Percentiles rank a stretch among this genome's conserved stretches.
These are phyloP conservation scores for Ophiostoma tasmaniense DNA, from an alignment of 2,329 filamentous ascomycete species.

Conservation along the genomic window DNA sequence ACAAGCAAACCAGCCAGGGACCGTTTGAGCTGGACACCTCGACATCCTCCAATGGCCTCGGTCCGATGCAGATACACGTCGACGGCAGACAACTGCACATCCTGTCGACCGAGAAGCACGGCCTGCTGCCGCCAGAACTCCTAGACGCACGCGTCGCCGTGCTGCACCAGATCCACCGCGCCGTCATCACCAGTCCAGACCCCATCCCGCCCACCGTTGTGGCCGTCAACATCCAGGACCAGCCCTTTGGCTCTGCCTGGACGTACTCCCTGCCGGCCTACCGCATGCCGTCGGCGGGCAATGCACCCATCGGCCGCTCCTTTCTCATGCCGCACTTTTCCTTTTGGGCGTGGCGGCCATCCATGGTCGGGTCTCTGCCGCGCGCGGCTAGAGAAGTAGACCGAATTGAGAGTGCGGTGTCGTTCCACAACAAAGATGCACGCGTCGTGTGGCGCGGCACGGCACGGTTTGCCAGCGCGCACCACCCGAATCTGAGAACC, in stretches of 20 bases:
- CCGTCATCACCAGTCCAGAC: not conserved
- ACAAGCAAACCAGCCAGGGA: not conserved
- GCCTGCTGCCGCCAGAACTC: not conserved
- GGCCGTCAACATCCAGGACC: not conserved
- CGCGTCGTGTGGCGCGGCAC: too few relatives aligned
- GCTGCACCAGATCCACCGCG: not conserved
- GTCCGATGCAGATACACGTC: not conserved
- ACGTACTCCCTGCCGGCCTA: slow-evolving; percentile 38
- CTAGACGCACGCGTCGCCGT: not conserved
- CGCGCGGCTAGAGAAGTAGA: too few relatives aligned
- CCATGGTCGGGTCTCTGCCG: too few relatives aligned
- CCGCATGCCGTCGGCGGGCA: slow-evolving; percentile 20
- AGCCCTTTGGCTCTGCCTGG: slow-evolving; percentile 30
- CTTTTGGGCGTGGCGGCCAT: slow-evolving; percentile 15
- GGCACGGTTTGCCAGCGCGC: too few relatives aligned
- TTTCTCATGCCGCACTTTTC: slow-evolving; percentile 19
- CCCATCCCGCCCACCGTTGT: not conserved
- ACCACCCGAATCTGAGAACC: not conserved
- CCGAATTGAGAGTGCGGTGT: too few relatives aligned
- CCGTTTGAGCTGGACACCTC: not conserved
- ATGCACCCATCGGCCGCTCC: slow-evolving; percentile 18
- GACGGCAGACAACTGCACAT: not conserved
- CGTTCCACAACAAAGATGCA: too few relatives aligned
- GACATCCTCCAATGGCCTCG: not conserved
- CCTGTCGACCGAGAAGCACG: not conserved